These are phyloP conservation scores for Phytopythium vexans DNA, from an alignment of 352 stramenopile species.

Conservation along the genomic window DNA sequence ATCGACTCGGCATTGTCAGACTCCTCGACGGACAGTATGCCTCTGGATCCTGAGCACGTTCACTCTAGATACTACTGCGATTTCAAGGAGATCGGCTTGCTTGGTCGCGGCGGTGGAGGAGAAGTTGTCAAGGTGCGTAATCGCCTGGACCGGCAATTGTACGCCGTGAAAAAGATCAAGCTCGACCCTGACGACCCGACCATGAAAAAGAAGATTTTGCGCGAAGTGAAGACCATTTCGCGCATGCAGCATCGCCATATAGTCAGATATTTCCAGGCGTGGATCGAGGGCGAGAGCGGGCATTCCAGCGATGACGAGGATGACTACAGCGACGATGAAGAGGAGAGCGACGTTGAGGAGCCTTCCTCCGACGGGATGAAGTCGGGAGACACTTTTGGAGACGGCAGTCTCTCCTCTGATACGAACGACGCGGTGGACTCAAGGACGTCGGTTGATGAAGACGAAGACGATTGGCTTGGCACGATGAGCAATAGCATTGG, in stretches of 20 bases:
- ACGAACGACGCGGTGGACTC: constrained; percentile 27
- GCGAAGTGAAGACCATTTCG: constrained; percentile 96
- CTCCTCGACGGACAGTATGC: constrained; percentile 39
- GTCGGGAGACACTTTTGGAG: constrained; percentile 30
- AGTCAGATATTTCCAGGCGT: constrained; percentile 92
- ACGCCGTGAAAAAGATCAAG: constrained; percentile 87
- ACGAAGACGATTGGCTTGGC: constrained; percentile 81
- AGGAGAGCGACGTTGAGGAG: constrained; percentile 26
- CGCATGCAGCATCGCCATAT: constrained; percentile 96
- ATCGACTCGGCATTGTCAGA: constrained; percentile 33
- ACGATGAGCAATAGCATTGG: constrained; percentile 61
- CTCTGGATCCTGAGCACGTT: constrained; percentile 37
- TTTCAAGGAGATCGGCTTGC: constrained; percentile 83
- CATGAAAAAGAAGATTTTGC: constrained; percentile 95
- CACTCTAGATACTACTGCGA: constrained; percentile 80
- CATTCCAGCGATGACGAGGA: constrained; percentile 47
- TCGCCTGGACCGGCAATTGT: constrained; percentile 77
- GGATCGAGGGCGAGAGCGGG: constrained; percentile 77
- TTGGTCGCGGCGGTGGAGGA: constrained; percentile 75
- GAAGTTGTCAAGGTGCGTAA: constrained; percentile 86
- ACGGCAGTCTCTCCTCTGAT: constrained; percentile 34
- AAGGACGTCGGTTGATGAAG: constrained; percentile 46
- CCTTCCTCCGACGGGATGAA: constrained; percentile 1
- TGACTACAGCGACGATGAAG: constrained; percentile 35
- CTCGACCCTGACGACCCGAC: constrained; percentile 80